Base-by-base conservation (phyloP, 495 filamentous ascomycete genomes). In the Emericellopsis terricola region DNA sequence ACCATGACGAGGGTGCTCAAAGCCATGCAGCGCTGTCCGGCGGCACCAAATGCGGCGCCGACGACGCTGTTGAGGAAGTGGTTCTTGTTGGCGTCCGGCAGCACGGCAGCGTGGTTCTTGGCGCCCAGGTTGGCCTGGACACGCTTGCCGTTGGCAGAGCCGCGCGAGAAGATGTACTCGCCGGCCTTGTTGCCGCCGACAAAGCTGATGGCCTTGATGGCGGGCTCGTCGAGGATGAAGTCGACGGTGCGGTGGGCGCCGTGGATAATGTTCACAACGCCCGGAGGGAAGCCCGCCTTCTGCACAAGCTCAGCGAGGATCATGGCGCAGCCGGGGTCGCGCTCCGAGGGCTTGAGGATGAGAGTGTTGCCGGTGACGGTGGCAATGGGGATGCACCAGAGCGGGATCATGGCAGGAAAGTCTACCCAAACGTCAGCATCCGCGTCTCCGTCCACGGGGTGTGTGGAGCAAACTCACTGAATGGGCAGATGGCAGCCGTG, bases 401-500 rank as follows among this genome's bases (percentile, higher is more conserved):
- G 65, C 14, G 89, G 89, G 56, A 99, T 99, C 89, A 99, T 99
- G 42, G 89, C 89, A 28, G 89, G 89, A 63, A 99, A 99, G 63
- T 97, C 82, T 91, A 43, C 15, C 2, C 17, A 33, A 5, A 14
- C 15, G 43, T 50, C 33, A 57, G 46, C 26, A 30, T 34, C 10
- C 3, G 11, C 2, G 20, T 17, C 17, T 29, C 7, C 14, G 13
- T 15, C 23, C 0, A 14, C 5, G 6, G 15, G n/a, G n/a, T n/a
- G n/a, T n/a, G 5, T 6, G 5, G 30, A 20, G 19, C 10, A 19
- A n/a, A 69, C 82, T 51, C 61, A 93, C 84, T 99, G 55, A 99
- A 99, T 14, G 89, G 89, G 62, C 91, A 99, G 41, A 99, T 99
- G 31, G 91, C 82, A 17, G 89, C 89, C 31, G 92, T 83, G 29